Conservation (phyloP, 257 asterid genomes). For the Cordia subcordata region DNA sequence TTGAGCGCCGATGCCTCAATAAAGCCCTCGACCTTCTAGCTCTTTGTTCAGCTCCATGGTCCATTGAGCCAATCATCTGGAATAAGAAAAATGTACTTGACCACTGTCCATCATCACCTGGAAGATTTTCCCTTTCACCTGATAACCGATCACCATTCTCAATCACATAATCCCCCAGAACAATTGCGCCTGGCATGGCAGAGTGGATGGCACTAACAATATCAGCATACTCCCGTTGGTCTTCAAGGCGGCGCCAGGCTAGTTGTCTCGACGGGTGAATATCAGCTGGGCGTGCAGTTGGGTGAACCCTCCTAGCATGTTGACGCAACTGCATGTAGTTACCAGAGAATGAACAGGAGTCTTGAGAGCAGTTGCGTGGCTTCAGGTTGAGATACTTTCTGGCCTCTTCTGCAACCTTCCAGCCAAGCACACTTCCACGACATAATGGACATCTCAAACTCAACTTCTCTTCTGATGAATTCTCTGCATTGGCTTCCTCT, state of each 20-base stretch:
- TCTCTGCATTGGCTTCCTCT: slow-evolving; percentile 28
- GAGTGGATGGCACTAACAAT: slow-evolving; percentile 71
- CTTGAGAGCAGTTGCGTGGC: slow-evolving; percentile 70
- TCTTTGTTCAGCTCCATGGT: slow-evolving; percentile 43
- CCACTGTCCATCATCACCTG: slow-evolving; percentile 49
- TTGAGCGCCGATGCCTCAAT: slow-evolving; percentile 56
- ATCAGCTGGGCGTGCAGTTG: slow-evolving; percentile 75
- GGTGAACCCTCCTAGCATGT: slow-evolving; percentile 85
- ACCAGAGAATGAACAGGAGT: slow-evolving; percentile 66
- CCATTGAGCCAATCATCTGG: slow-evolving; percentile 78
- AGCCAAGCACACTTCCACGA: slow-evolving; percentile 72
- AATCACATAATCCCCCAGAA: slow-evolving; percentile 79
- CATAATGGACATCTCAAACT: slow-evolving; percentile 81
- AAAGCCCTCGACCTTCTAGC: slow-evolving; percentile 61
- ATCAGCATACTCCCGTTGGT: slow-evolving; percentile 75
- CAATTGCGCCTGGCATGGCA: slow-evolving; percentile 83
- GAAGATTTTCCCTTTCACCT: slow-evolving; percentile 27
- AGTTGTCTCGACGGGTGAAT: slow-evolving; percentile 72
- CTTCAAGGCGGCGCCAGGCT: slow-evolving; percentile 74
- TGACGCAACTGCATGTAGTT: slow-evolving; percentile 68
- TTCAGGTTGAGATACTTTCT: slow-evolving; percentile 72
- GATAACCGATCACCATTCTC: slow-evolving; percentile 56
- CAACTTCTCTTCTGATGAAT: slow-evolving; percentile 26
- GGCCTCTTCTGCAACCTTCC: slow-evolving; percentile 75
- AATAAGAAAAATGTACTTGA: slow-evolving; percentile 69